phyloP scores from a whole-genome alignment of 257 asterid species.

The Jacaranda copaia region DNA sequence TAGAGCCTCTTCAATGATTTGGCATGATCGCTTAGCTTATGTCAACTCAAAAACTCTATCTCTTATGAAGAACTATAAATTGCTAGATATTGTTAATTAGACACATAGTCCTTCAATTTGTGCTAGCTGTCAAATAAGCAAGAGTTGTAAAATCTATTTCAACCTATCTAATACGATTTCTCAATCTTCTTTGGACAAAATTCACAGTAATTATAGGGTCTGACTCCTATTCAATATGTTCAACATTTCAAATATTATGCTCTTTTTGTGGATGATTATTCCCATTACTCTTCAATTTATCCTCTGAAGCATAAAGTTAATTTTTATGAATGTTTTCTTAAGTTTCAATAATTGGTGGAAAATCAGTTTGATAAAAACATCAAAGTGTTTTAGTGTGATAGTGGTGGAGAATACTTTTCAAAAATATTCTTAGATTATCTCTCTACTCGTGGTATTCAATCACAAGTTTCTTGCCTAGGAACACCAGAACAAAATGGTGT shows the following conservation, averaged over 20 bases:
- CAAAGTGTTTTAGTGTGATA: constrained; percentile 1
- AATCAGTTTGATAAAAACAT: constrained; percentile 5
- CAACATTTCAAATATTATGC: neutral
- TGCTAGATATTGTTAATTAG: neutral
- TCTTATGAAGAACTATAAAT: neutral
- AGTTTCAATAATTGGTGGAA: neutral
- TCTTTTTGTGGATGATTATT: neutral
- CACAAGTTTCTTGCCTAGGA: neutral
- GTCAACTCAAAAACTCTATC: neutral
- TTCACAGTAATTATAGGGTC: constrained; percentile 27
- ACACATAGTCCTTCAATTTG: too few relatives aligned
- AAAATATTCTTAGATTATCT: neutral
- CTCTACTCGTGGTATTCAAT: neutral
- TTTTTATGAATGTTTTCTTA: neutral
- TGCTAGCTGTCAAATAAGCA: neutral
- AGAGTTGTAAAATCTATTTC: constrained; percentile 4
- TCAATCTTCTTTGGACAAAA: neutral
- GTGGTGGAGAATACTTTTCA: neutral
- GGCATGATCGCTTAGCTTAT: constrained; percentile 22
- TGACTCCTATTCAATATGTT: neutral
- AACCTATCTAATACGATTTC: neutral
- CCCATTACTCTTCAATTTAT: neutral
- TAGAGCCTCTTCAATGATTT: neutral
- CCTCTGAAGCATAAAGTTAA: neutral
- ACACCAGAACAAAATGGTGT: constrained; percentile 21